Evolutionary conservation across 2,329 filamentous ascomycete species (phyloP).

Genomic region (Colletotrichum godetiae): DNA sequence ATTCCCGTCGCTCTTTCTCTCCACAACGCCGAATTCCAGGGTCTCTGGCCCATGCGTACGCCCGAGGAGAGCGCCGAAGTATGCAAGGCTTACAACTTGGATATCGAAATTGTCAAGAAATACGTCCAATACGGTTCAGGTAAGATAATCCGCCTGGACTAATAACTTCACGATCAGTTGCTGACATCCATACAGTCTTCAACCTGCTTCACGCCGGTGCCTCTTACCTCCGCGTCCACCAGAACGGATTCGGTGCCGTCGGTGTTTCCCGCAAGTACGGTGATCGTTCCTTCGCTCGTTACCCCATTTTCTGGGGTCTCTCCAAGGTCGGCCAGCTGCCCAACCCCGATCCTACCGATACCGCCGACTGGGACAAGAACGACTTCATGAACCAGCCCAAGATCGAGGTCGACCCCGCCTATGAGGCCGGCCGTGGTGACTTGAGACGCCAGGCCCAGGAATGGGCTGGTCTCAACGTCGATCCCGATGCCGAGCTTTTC

Average conservation of each 20-base stretch:
- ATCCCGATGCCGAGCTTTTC: conserved; percentile 72
- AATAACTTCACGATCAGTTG: accelerated
- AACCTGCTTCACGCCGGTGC: conserved; percentile 76
- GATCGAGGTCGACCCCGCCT: conserved; percentile 65
- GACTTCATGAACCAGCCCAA: conserved; percentile 58
- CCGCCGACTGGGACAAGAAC: conserved; percentile 68
- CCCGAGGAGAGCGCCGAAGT: conserved; percentile 71
- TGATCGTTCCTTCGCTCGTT: conserved; percentile 73
- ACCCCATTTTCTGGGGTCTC: conserved; percentile 77
- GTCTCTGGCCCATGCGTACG: conserved; percentile 75
- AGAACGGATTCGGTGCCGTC: conserved; percentile 75
- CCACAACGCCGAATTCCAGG: conserved; percentile 78
- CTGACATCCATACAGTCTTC: conserved; percentile 58
- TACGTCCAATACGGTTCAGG: conserved; percentile 75
- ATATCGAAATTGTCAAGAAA: conserved; percentile 63
- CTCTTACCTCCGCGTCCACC: conserved; percentile 73
- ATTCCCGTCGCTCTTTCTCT: conserved; percentile 73
- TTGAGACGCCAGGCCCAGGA: conserved; percentile 72
- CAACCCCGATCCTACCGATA: conserved; percentile 74
- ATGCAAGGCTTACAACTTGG: conserved; percentile 72
- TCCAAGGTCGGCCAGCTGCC: conserved; percentile 71
- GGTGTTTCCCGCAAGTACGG: conserved; percentile 77
- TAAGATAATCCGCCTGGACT: background rate
- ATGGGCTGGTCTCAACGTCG: conserved; percentile 73
- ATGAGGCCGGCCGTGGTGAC: conserved; percentile 63